Evolutionary conservation across 352 stramenopile species (phyloP).

Genomic region (Thraustotheca clavata): DNA sequence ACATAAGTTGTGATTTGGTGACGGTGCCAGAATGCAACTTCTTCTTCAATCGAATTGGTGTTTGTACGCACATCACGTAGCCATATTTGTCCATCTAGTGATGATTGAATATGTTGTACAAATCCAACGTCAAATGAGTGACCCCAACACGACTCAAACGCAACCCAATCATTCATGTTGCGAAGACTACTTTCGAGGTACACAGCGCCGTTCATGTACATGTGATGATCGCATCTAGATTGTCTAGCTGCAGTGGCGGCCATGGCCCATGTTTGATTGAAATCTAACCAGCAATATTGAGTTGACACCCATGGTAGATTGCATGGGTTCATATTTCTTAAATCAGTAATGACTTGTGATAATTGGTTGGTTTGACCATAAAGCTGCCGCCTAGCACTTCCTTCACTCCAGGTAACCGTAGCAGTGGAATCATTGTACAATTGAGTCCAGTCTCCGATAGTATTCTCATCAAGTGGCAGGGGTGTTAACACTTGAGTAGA

Average conservation of each 20-base stretch:
- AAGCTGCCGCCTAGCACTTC: background rate
- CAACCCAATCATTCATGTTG: background rate
- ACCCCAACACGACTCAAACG: constrained; percentile 1
- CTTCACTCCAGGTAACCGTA: background rate
- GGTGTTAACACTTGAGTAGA: no score
- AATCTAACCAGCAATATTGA: constrained; percentile 19
- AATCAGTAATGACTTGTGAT: constrained; percentile 1
- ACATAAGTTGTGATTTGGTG: background rate
- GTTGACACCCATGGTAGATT: constrained; percentile 6
- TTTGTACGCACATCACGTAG: background rate
- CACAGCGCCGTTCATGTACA: constrained; percentile 4
- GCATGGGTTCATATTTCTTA: background rate
- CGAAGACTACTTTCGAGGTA: constrained; percentile 18
- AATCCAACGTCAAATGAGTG: background rate
- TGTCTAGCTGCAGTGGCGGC: constrained; percentile 1
- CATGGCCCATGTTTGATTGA: constrained; percentile 10
- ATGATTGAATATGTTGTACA: background rate
- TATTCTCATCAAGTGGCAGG: no score
- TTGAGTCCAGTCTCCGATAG: no score
- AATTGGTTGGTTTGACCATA: background rate
- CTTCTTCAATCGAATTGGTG: background rate
- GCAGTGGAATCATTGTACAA: background rate
- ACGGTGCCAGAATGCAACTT: constrained; percentile 4
- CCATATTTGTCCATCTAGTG: background rate
- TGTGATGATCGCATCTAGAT: constrained; percentile 4